These are phyloP conservation scores for Teratosphaeria zuluensis DNA, from an alignment of 2,329 filamentous ascomycete species.

Conservation along the genomic window DNA sequence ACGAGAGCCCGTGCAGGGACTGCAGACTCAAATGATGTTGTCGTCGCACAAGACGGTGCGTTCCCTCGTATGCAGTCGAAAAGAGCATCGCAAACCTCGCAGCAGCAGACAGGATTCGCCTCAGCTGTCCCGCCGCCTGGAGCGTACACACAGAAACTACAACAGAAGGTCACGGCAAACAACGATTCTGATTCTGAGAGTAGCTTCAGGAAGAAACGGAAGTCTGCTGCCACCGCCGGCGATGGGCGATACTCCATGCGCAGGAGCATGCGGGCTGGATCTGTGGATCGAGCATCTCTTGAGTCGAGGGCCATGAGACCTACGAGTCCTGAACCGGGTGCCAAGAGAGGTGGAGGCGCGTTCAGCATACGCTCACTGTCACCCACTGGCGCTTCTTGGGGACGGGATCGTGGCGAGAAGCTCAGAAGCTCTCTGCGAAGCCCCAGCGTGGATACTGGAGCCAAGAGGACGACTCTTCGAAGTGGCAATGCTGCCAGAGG, in stretches of 20 bases:
- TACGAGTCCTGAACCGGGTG: slow-evolving; percentile 27
- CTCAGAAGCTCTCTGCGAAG: slow-evolving; percentile 19
- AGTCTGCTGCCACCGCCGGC: slow-evolving; percentile 16
- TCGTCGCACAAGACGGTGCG: slow-evolving; percentile 1
- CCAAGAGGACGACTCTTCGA: slow-evolving; percentile 13
- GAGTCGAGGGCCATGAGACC: slow-evolving; percentile 29
- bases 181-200: slow-evolving; percentile 47
- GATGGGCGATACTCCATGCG: slow-evolving; percentile 52
- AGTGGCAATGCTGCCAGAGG: slow-evolving; percentile 1
- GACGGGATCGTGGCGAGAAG: slow-evolving; percentile 16
- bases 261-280: slow-evolving; percentile 57
- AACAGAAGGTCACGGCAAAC: slow-evolving; percentile 29
- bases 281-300: slow-evolving; percentile 23
- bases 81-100: slow-evolving; percentile 9
- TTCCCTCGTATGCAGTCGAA: slow-evolving; percentile 6
- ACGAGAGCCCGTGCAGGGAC: background rate
- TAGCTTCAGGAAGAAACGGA: slow-evolving; percentile 59
- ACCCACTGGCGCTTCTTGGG: slow-evolving; percentile 48
- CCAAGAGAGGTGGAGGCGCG: slow-evolving; percentile 16
- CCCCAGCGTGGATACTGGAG: slow-evolving; percentile 12
- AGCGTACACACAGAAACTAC: slow-evolving; percentile 12
- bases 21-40: background rate
- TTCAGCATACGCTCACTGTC: slow-evolving; percentile 62
- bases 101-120: background rate
- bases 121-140: background rate